Evolutionary conservation across 768 basidiomycete species (phyloP), one percentile per base, ranked within the genome.

Genomic region (Pleurotus salmoneostramineus): DNA sequence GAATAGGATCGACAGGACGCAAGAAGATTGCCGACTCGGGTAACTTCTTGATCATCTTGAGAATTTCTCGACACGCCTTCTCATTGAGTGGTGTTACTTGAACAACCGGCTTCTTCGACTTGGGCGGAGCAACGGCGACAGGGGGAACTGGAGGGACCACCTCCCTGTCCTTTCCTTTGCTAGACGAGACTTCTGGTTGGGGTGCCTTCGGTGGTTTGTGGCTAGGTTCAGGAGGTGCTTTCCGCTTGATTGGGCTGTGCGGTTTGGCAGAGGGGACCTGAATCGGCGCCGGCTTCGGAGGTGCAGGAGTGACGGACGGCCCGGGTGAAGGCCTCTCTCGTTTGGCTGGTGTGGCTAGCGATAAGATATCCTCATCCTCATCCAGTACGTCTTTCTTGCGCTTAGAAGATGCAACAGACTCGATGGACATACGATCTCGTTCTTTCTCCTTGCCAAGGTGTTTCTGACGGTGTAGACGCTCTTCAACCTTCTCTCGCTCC

Each of bases 111-210:
- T 77, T 71, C 65, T 77, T 79, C 46, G 72, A 17, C 60, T 80
- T 80, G 5, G 72, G 61, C 15, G 73, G 67, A 14, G 76, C 63
- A 48, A 78, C 64, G 10, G 71, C 66, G 40, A n/a, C n/a, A n/a
- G 37, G n/a, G n/a, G 37, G n/a, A 40, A 68, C 61, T 27, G 64
- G 46, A 35, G 69, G 61, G 4, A 64, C 56, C 14, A 72, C 67
- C 62, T 91, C 89, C 64, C 81, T 85, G 64, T 91, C 89, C 68
- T 94, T 95, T 46, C 90, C 84, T 71, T 92, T 92, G 58, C 77
- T 42, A 17, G 87, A 82, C 1, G 76, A 71, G 31, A 72, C 66
- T 59, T 72, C 71, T 47, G 65, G 60, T 7, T 61, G 63, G 27
- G 58, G 49, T 11, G 65, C 64, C 64, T 79, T 82, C 46, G 83